These are phyloP conservation scores for Odontarrhena argentea DNA, from an alignment of 345 rosid species.

Conservation along the genomic window DNA sequence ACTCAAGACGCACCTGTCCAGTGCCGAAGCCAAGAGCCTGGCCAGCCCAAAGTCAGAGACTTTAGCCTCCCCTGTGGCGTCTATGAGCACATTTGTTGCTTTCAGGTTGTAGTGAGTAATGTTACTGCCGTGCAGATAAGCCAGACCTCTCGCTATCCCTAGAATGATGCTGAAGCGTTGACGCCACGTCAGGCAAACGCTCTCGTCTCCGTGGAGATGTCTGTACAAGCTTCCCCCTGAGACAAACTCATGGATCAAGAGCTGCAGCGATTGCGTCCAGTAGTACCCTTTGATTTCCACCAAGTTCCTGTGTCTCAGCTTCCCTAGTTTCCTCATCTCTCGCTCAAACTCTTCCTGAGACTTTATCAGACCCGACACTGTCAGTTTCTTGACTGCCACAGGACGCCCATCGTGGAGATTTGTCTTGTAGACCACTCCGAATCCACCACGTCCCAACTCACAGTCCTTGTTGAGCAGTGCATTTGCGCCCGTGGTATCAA, in stretches of 20 bases:
- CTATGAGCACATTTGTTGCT: conserved; percentile 85
- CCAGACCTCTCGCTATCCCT: conserved; percentile 88
- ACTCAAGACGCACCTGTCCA: conserved; percentile 87
- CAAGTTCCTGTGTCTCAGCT: conserved; percentile 71
- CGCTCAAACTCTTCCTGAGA: conserved; percentile 88
- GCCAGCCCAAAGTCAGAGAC: conserved; percentile 92
- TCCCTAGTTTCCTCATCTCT: conserved; percentile 78
- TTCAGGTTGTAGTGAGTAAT: conserved; percentile 90
- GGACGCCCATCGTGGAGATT: conserved; percentile 74
- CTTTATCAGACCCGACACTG: conserved; percentile 75
- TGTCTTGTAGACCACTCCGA: conserved; percentile 89
- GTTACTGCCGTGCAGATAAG: conserved; percentile 72
- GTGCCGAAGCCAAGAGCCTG: conserved; percentile 61
- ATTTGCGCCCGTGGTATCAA: conserved; percentile 72
- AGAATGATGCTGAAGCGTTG: conserved; percentile 78
- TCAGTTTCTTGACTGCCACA: conserved; percentile 93
- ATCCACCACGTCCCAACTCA: conserved; percentile 97
- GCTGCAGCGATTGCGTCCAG: conserved; percentile 89
- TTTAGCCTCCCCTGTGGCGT: conserved; percentile 73
- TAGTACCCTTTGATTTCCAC: conserved; percentile 89
- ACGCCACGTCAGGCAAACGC: conserved; percentile 69
- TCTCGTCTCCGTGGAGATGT: conserved; percentile 64
- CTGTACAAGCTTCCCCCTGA: conserved; percentile 73
- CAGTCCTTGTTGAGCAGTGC: conserved; percentile 93
- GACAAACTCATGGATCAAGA: conserved; percentile 78